Percentiles rank a stretch among this genome's conserved stretches.
These are phyloP conservation scores for Eragrostis curvula DNA, from an alignment of 176 grass and related monocot genomes.

Conservation along the genomic window DNA sequence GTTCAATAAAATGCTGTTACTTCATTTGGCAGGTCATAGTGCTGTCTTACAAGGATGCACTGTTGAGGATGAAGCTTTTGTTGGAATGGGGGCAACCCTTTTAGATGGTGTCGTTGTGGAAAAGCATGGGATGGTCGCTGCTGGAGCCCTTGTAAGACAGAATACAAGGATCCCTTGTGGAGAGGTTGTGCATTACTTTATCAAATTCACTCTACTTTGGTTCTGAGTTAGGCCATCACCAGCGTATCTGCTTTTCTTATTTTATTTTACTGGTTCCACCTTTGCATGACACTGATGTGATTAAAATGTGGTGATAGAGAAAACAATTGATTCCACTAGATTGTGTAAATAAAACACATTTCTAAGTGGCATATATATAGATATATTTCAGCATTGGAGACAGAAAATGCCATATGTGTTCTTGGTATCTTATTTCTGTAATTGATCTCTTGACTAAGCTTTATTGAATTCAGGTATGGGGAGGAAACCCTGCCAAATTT, in stretches of 20 bases:
- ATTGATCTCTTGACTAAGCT: constrained; percentile 30
- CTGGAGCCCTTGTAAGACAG: constrained; percentile 89
- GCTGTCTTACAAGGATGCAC: constrained; percentile 96
- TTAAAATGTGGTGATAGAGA: background rate
- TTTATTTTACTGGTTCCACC: constrained; percentile 25
- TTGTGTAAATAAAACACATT: constrained; percentile 6
- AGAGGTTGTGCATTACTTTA: constrained; percentile 60
- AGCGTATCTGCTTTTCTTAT: constrained; percentile 3
- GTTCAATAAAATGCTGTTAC: constrained; percentile 34
- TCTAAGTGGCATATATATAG: constrained; percentile 1
- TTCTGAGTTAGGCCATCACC: constrained; percentile 28
- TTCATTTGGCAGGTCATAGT: constrained; percentile 73
- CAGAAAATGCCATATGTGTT: background rate
- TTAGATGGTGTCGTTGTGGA: constrained; percentile 91
- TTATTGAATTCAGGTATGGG: constrained; percentile 80
- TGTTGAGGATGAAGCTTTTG: constrained; percentile 95
- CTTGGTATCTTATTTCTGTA: constrained; percentile 29
- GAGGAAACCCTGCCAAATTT: constrained; percentile 91
- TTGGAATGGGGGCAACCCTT: constrained; percentile 87
- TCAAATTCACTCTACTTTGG: constrained; percentile 1
- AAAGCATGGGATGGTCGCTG: constrained; percentile 96
- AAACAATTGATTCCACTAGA: constrained; percentile 14
- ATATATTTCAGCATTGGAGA: background rate
- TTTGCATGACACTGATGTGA: background rate
- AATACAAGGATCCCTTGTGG: constrained; percentile 86